Evolutionary conservation across 148 eudicot genomes (phyloP), one percentile per base, ranked within the genome.

Genomic region (Arctostaphylos glauca): DNA sequence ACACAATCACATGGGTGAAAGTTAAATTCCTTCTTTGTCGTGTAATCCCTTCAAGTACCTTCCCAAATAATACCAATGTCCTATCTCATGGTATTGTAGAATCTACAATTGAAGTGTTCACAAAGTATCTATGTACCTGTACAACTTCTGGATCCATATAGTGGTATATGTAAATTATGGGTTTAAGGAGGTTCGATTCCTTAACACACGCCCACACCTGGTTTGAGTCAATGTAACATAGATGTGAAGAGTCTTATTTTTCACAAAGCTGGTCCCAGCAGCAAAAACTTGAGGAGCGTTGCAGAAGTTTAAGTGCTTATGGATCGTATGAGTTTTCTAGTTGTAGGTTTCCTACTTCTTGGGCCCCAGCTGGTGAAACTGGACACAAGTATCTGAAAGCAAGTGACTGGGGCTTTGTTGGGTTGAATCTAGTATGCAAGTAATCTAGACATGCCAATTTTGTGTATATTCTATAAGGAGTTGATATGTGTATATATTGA

Each of bases 271-370:
- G 43, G 23, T 66, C 74, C 60, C 74, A 14, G 38, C 19, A 14
- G 19, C 48, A 18, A 15, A 67, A 41, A 16, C n/a, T 41, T 16
- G 73, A 14, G 46, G 73, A 70, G n/a, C 13, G 8, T 70, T 38
- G 47, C 4, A 31, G 38, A 0, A 31, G 38, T 31, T 31, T 31
- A 31, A 31, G 3, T 41, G n/a, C 18, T 38, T 19, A 41, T 70
- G 48, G 74, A 70, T 15, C 48, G 10, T 41, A 70, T 14, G 74
- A 70, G 47, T 38, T 41, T 70, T 68, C 44, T 13, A 68, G 74
- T 31, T 68, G 74, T 19, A 41, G 46, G 48, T 70, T 70, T 19
- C 74, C 74, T 70, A 70, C 74, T 59, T 59, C 23, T 38, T 70
- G 43, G 25, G 66, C 5, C 31, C 41, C 68, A 62, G 9, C 5